Conservation (phyloP, 2,329 filamentous ascomycete genomes). For the Hypoxylon rubiginosum region DNA sequence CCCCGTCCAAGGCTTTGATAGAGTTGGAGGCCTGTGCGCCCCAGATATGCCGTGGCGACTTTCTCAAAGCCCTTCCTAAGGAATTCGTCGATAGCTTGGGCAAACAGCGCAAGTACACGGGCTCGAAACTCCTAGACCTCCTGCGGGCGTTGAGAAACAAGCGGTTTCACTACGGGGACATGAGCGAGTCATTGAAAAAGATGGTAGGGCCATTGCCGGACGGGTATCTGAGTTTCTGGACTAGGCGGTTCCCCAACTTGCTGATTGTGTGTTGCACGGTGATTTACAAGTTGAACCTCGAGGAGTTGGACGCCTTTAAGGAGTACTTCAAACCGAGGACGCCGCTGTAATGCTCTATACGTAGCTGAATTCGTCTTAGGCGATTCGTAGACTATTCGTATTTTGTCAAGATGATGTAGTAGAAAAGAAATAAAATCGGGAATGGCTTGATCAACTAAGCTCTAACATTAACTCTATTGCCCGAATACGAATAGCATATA, state of each 20-base stretch:
- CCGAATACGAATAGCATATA: too few species aligned
- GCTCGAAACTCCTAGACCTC: constrained; percentile 84
- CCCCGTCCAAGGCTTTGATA: constrained; percentile 76
- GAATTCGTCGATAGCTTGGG: constrained; percentile 91
- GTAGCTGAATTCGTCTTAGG: neutral
- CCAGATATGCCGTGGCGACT: constrained; percentile 76
- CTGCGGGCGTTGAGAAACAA: constrained; percentile 93
- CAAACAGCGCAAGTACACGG: constrained; percentile 95
- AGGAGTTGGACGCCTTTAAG: constrained; percentile 74
- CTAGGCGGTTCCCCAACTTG: constrained; percentile 80
- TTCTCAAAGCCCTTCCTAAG: constrained; percentile 79
- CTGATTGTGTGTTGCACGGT: constrained; percentile 84
- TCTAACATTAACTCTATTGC: too few species aligned
- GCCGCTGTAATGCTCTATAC: constrained; percentile 37
- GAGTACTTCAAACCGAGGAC: constrained; percentile 70
- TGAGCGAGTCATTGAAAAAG: constrained; percentile 81
- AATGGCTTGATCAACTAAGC: neutral
- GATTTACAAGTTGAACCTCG: constrained; percentile 74
- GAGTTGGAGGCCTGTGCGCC: constrained; percentile 69
- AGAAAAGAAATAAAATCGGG: neutral
- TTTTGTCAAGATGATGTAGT: neutral
- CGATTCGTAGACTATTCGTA: neutral
- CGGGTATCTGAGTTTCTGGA: constrained; percentile 89
- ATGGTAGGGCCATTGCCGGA: constrained; percentile 80
- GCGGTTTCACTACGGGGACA: constrained; percentile 97